Base-by-base conservation (phyloP, 352 stramenopile genomes). In the Pythium diclinum region DNA sequence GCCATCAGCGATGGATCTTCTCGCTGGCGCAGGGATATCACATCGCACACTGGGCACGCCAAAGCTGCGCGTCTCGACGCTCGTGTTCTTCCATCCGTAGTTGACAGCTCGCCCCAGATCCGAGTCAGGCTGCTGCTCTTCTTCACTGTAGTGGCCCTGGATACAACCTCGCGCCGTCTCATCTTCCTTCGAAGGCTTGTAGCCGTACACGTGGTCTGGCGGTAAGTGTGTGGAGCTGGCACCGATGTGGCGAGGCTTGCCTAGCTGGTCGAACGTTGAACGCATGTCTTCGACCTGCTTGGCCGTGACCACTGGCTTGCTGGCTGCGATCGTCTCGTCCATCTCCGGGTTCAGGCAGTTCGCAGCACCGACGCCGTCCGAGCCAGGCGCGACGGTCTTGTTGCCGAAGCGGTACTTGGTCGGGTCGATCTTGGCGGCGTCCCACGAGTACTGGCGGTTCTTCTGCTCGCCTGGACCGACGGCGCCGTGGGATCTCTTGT, bases 391-490 rank as follows among this genome's bases (percentile, higher is more conserved):
- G 46, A 77, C 75, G 28, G 71, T 76, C 56, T 85, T 83, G 16
- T 80, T 71, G 3, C 88, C 88, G 56, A 95, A 95, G 34, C 88
- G 76, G 63, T 90, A 76, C 69, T 79, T 77, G 40, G 73, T 59
- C 49, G 90, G 73, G 47, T 97, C 75, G 55, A 92, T 79, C 42
- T 79, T 77, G 42, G 87, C 74, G 51, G 71, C 56, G 19, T 85
- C 73, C 88, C 89, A 96, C 49, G 79, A 64, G 67, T 97, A 97
- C 61, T 91, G 78, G 19, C 88, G 82, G 60, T 87, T 86, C 63
- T 89, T 91, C 67, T 97, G 91, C 57, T 96, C 85, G 0, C 90
- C 90, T 6, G 90, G 88, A 1, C 79, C 79, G 40, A 90, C 81
- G 3, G 78, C 85, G 3, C 87, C 81, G 56, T 97, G 85, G 30